These are phyloP conservation scores for Leccinum subgranulosum DNA, from an alignment of 768 basidiomycete genomes.

Conservation along the genomic window DNA sequence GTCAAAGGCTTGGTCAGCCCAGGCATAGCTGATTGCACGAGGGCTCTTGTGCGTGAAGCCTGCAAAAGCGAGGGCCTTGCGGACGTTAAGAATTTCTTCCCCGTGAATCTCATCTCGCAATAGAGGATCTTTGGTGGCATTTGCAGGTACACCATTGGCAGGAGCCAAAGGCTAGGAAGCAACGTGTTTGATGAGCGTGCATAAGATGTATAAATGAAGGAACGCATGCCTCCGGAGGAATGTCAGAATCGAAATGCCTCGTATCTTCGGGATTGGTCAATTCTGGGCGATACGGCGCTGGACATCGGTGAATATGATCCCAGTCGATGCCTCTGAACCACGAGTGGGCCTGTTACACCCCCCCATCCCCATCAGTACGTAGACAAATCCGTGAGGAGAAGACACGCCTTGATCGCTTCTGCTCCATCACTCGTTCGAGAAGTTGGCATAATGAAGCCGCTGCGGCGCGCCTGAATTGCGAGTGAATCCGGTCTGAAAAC, in stretches of 20 bases:
- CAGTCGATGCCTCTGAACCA: slow-evolving; percentile 94
- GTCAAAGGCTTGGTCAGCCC: slow-evolving; percentile 72
- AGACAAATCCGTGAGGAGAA: slow-evolving; percentile 16
- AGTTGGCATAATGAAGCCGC: slow-evolving; percentile 59
- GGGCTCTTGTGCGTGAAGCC: slow-evolving; percentile 91
- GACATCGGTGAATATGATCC: slow-evolving; percentile 76
- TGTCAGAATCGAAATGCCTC: slow-evolving; percentile 92
- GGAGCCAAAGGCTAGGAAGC: slow-evolving; percentile 75
- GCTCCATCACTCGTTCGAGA: slow-evolving; percentile 74
- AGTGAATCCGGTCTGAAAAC: slow-evolving; percentile 75
- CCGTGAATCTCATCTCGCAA: slow-evolving; percentile 85
- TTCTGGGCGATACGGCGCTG: slow-evolving; percentile 88
- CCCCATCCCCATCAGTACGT: slow-evolving; percentile 15
- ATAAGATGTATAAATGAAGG: slow-evolving; percentile 25
- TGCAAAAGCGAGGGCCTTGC: slow-evolving; percentile 88
- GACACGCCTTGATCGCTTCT: slow-evolving; percentile 76
- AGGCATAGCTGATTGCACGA: slow-evolving; percentile 70
- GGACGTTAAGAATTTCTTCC: slow-evolving; percentile 79
- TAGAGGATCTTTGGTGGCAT: slow-evolving; percentile 87
- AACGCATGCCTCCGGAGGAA: slow-evolving; percentile 75
- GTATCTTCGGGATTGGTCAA: slow-evolving; percentile 83
- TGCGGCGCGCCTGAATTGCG: slow-evolving; percentile 70
- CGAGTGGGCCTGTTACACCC: slow-evolving; percentile 60
- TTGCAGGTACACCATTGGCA: slow-evolving; percentile 78
- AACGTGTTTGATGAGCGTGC: slow-evolving; percentile 30